A percentile compares a stretch with the other conserved stretches of the same genome.
Evolutionary conservation across 1,284 basidiomycete genomes (phyloP).

Genomic region (Phenoliferia sp.): DNA sequence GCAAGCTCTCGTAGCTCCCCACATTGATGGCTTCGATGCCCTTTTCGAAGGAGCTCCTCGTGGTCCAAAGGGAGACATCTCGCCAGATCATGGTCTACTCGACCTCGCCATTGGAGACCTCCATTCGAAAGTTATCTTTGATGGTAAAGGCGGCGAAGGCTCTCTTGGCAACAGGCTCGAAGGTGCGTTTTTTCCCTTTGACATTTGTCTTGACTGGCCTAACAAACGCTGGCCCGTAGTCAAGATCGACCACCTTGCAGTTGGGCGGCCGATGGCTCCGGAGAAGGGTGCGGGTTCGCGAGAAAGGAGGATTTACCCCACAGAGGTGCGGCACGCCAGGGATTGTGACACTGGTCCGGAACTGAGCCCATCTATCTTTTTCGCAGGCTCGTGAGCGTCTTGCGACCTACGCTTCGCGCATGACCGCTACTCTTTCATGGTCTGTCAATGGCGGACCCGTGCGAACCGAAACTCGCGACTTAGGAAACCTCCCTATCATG

Average conservation of each 20-base stretch:
- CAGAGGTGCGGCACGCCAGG: slow-evolving; percentile 58
- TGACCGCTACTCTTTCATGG: slow-evolving; percentile 88
- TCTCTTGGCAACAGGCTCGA: slow-evolving; percentile 44
- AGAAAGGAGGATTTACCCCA: slow-evolving; percentile 78
- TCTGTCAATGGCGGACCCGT: slow-evolving; percentile 68
- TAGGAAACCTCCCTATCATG: slow-evolving; percentile 94
- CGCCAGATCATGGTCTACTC: slow-evolving; percentile 63
- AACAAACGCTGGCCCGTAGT: slow-evolving; percentile 50
- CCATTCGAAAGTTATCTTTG: slow-evolving; percentile 85
- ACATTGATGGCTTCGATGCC: slow-evolving; percentile 94
- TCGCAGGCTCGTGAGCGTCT: slow-evolving; percentile 81
- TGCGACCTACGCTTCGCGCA: slow-evolving; percentile 83
- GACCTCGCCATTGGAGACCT: slow-evolving; percentile 78
- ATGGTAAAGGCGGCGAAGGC: slow-evolving; percentile 49
- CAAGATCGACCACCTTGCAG: slow-evolving; percentile 80
- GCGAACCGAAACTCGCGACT: slow-evolving; percentile 74
- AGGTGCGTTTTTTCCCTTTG: slow-evolving; percentile 33
- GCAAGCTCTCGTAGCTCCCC: slow-evolving; percentile 88
- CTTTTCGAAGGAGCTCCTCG: slow-evolving; percentile 71
- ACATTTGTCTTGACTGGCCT: not conserved
- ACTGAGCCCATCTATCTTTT: not conserved
- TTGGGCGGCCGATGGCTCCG: slow-evolving; percentile 80
- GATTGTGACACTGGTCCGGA: not conserved
- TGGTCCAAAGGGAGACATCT: slow-evolving; percentile 53
- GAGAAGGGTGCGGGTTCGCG: slow-evolving; percentile 71